Percentiles rank a stretch among this genome's conserved stretches.
phyloP scores from a whole-genome alignment of 768 basidiomycete species.

The Mycena belliarum region DNA sequence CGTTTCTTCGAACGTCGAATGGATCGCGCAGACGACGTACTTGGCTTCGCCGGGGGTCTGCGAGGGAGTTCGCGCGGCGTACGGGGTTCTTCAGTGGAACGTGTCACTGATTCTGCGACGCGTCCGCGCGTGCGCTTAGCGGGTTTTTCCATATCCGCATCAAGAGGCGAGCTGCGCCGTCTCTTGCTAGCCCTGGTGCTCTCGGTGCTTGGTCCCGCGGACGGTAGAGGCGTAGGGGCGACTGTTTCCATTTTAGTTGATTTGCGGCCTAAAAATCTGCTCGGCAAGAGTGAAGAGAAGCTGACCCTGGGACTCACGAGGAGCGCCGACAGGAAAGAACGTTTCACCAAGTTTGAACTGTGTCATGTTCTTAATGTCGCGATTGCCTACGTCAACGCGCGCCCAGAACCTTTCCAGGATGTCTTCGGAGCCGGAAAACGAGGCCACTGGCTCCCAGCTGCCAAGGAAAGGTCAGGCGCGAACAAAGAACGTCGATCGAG shows the following conservation, averaged over 20 bases:
- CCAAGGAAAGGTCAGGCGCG: conserved; percentile 2
- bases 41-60: conserved; percentile 8
- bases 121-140: conserved; percentile 16
- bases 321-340: conserved; percentile 58
- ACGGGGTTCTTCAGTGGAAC: conserved; percentile 1
- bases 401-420: conserved; percentile 52
- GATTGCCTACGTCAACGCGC: conserved; percentile 45
- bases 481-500: neutral
- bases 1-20: conserved; percentile 11
- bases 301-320: conserved; percentile 41
- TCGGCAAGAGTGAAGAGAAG: neutral
- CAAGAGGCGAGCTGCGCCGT: conserved; percentile 13
- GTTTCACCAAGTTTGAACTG: conserved; percentile 57
- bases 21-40: conserved; percentile 5
- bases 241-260: conserved; percentile 15
- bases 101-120: conserved; percentile 2
- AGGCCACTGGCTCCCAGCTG: conserved; percentile 71
- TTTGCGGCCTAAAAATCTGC: too few relatives aligned
- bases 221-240: conserved; percentile 1
- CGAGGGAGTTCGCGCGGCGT: conserved; percentile 8
- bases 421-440: conserved; percentile 59
- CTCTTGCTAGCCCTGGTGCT: conserved; percentile 16
- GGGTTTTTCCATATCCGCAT: conserved; percentile 5
- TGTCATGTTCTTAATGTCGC: conserved; percentile 50
- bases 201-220: conserved; percentile 12